Percentiles rank a stretch among this genome's conserved stretches.
Conservation (phyloP, 768 basidiomycete genomes). For the Boletales sp. region DNA sequence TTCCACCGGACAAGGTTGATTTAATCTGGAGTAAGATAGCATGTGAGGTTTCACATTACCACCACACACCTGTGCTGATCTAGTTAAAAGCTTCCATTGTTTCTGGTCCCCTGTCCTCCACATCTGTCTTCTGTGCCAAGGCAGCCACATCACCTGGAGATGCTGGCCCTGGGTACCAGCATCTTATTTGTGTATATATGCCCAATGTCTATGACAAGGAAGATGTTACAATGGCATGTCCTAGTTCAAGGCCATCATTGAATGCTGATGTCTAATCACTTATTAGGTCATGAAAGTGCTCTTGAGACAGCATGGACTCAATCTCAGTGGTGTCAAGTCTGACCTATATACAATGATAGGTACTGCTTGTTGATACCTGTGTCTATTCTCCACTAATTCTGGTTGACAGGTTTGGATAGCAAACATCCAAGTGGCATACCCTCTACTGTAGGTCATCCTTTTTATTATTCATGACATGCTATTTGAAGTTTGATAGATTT, state of each 20-base stretch:
- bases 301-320: slow-evolving; percentile 60
- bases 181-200: slow-evolving; percentile 68
- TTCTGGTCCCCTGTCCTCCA: slow-evolving; percentile 58
- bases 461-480: not conserved
- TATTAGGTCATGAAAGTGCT: slow-evolving; percentile 63
- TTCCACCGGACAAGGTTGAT: slow-evolving; percentile 58
- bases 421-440: slow-evolving; percentile 73
- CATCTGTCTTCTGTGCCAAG: slow-evolving; percentile 55
- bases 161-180: slow-evolving; percentile 49
- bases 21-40: slow-evolving; percentile 59
- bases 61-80: not conserved
- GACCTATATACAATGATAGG: slow-evolving; percentile 65
- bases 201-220: slow-evolving; percentile 69
- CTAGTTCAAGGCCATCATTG: not conserved
- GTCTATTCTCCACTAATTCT: not conserved
- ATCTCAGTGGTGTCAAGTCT: slow-evolving; percentile 67
- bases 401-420: slow-evolving; percentile 61
- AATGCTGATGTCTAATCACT: not conserved
- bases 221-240: slow-evolving; percentile 49
- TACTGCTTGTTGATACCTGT: slow-evolving; percentile 20
- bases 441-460: slow-evolving; percentile 50
- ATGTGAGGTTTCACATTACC: slow-evolving; percentile 37
- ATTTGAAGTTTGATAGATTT: slow-evolving; percentile 42
- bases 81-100: slow-evolving; percentile 52
- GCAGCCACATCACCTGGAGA: slow-evolving; percentile 59